phyloP scores from a whole-genome alignment of 306 rosid genomes.

The Cicer cuneatum region DNA sequence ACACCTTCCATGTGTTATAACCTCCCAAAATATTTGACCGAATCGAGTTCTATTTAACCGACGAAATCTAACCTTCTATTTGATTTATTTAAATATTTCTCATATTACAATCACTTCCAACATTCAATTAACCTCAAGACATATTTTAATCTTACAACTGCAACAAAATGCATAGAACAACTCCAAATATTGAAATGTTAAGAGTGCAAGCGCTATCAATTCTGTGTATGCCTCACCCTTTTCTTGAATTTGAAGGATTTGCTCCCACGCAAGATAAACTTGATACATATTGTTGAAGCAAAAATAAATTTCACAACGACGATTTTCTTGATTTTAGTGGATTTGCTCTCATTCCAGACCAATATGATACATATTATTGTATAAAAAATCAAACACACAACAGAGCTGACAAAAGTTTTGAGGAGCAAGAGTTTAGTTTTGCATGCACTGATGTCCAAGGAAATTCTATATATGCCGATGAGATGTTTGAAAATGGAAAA shows the following conservation, averaged over 20 bases:
- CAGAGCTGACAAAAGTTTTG: background rate
- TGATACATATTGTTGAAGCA: too few species aligned
- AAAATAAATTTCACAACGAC: background rate
- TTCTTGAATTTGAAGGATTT: background rate
- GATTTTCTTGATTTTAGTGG: too few species aligned
- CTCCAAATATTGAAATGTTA: background rate
- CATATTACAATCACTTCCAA: background rate
- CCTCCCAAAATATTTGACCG: background rate
- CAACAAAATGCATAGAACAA: background rate
- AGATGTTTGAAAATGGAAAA: conserved; percentile 62
- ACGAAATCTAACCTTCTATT: background rate
- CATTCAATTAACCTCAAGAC: background rate
- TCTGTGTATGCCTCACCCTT: background rate
- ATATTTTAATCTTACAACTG: background rate
- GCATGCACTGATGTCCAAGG: conserved; percentile 47
- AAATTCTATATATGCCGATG: conserved; percentile 51
- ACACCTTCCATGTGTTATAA: background rate
- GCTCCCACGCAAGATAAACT: too few species aligned
- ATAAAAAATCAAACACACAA: background rate
- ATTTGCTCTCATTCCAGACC: too few species aligned
- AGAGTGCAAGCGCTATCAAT: background rate
- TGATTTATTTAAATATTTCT: background rate
- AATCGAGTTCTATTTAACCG: background rate
- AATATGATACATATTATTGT: background rate
- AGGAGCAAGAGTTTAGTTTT: conserved; percentile 61